A percentile compares a stretch with the other conserved stretches of the same genome.
Evolutionary conservation across 495 filamentous ascomycete genomes (phyloP).

Genomic region (Aspergillus sclerotioniger): DNA sequence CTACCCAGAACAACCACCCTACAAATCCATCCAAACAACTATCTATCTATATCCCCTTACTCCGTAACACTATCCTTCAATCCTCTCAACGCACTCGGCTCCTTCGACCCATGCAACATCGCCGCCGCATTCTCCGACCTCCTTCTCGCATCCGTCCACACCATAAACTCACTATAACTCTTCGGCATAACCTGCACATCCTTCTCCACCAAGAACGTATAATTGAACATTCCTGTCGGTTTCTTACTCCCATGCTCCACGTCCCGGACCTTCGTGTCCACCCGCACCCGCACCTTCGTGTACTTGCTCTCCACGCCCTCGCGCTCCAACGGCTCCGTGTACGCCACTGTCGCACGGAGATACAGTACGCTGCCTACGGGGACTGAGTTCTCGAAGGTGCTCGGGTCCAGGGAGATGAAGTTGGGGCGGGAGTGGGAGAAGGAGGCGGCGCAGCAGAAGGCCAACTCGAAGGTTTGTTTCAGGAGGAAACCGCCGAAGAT

Average conservation of each 20-base stretch:
- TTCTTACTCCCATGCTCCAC: conserved; percentile 74
- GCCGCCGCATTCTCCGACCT: conserved; percentile 49
- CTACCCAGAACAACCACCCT: too few species aligned
- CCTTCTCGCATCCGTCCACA: conserved; percentile 71
- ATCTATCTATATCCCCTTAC: conserved; percentile 24
- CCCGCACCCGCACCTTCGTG: conserved; percentile 72
- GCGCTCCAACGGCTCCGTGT: conserved; percentile 63
- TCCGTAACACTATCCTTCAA: conserved; percentile 49
- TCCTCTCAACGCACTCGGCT: conserved; percentile 36
- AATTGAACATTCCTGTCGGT: conserved; percentile 80
- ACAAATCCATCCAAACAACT: not conserved
- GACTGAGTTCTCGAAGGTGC: conserved; percentile 80
- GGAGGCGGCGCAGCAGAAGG: conserved; percentile 83
- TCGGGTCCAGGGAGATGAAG: conserved; percentile 76
- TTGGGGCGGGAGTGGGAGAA: conserved; percentile 73
- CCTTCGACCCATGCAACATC: conserved; percentile 31
- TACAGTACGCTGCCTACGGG: conserved; percentile 83
- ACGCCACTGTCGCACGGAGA: conserved; percentile 71
- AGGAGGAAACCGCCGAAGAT: conserved; percentile 86
- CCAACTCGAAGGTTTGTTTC: conserved; percentile 79
- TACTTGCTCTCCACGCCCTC: conserved; percentile 40
- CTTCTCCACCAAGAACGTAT: conserved; percentile 75
- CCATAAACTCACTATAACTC: conserved; percentile 75
- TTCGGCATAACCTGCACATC: conserved; percentile 73
- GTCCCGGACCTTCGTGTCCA: conserved; percentile 73